Base-by-base conservation (phyloP, 495 filamentous ascomycete genomes). In the Paragyromitra xinjiangensis region DNA sequence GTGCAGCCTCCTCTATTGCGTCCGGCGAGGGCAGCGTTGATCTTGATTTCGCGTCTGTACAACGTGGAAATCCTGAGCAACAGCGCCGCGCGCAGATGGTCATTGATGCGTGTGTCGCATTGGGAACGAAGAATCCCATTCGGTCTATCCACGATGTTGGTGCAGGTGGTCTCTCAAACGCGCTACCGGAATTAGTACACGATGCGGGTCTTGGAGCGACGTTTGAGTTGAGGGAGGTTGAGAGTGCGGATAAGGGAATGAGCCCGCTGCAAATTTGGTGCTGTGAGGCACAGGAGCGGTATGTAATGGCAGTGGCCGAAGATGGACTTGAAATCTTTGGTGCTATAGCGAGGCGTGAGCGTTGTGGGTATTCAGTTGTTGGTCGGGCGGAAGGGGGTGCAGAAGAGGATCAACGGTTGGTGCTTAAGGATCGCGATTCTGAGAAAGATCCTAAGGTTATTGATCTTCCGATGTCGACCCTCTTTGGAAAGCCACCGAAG, bases 251-350 rank as follows among this genome's bases (percentile, higher is more conserved):
- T 82, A 88, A 86, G 48, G 90, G 93, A 80, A 94, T 98, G 92
- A 97, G 93, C 83, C 94, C 95, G 26, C 88, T 97, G 80, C 92
- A 98, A 82, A 97, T 98, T 45, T 98, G 94, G 95, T 97, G 94
- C 84, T 95, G 93, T 78, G 94, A 98, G 80, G 96, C 95, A 1
- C 95, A 99, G 80, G 95, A 99, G 84, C 87, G 95, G 81, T 99
- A 98, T 78, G 95, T 98, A 19, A 82, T 98, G 78, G 88, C 94
- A 11, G 89, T 99, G 73, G 92, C 92, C 44, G 88, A 88, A 68
- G 91, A 94, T 2, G 86, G 89, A 42, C 89, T 98, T 81, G 92
- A 94, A 74, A 90, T 88, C 39, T 98, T 98, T 84, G 91, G 90
- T 53, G 88, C 88, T 62, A 97, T 98, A 78, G 93, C 92, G 76